phyloP scores from a whole-genome alignment of 2,329 filamentous ascomycete species.

The Leptographium lundbergii region DNA sequence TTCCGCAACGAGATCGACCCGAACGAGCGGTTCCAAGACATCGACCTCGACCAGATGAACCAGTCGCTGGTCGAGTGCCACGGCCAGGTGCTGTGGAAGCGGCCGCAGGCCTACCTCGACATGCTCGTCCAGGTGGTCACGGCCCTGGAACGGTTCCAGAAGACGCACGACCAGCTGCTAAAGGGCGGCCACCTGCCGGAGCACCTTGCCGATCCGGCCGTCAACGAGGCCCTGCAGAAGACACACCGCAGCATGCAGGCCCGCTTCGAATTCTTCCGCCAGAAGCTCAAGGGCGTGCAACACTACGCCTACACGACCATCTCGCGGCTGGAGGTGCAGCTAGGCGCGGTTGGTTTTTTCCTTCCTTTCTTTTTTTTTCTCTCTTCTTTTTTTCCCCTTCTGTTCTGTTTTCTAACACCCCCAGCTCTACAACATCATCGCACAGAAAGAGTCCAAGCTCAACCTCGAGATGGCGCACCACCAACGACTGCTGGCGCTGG shows the following conservation, averaged over 20 bases:
- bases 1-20: constrained; percentile 47
- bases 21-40: constrained; percentile 37
- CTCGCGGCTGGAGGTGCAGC: constrained; percentile 47
- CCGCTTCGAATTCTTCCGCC: constrained; percentile 45
- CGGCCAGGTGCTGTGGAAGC: constrained; percentile 16
- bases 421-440: constrained; percentile 53
- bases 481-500: constrained; percentile 45
- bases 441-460: constrained; percentile 50
- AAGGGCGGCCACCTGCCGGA: neutral
- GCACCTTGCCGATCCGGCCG: constrained; percentile 10
- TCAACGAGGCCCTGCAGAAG: constrained; percentile 24
- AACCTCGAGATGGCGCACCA: constrained; percentile 51
- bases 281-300: constrained; percentile 48
- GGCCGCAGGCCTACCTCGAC: constrained; percentile 42
- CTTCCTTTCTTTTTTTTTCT: neutral
- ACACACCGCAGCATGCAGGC: constrained; percentile 40
- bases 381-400: neutral
- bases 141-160: constrained; percentile 11
- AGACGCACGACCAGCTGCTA: constrained; percentile 3
- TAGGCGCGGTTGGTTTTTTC: constrained; percentile 37
- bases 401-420: neutral
- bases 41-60: constrained; percentile 48
- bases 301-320: constrained; percentile 51
- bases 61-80: constrained; percentile 52
- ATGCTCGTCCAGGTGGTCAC: constrained; percentile 11